phyloP scores from a whole-genome alignment of 371 early-diverging fungal species.

The Umbelopsis sp. region DNA sequence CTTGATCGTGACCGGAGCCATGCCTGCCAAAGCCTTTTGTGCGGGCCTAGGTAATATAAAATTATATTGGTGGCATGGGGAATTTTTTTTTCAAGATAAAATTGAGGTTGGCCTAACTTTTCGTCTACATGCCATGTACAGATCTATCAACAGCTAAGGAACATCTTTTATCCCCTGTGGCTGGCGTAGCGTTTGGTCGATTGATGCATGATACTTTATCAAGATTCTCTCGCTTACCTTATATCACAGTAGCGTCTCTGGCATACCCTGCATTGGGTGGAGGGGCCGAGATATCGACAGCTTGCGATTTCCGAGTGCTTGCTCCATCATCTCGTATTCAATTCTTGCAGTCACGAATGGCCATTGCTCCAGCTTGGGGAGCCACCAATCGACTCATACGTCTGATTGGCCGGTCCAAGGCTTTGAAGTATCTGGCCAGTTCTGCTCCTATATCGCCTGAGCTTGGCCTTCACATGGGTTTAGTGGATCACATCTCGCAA shows the following conservation, averaged over 20 bases:
- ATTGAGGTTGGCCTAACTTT: no score
- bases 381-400: constrained; percentile 58
- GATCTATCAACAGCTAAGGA: constrained; percentile 59
- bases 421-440: constrained; percentile 53
- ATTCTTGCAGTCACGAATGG: constrained; percentile 72
- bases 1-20: constrained; percentile 58
- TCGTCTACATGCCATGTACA: constrained; percentile 12
- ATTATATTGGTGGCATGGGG: no score
- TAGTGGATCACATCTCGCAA: constrained; percentile 41
- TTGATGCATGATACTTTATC: constrained; percentile 67
- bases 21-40: constrained; percentile 57
- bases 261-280: constrained; percentile 74
- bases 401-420: constrained; percentile 56
- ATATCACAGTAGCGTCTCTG: constrained; percentile 66
- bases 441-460: constrained; percentile 43
- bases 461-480: constrained; percentile 38
- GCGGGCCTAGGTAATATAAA: constrained; percentile 61
- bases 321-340: constrained; percentile 41
- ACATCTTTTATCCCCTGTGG: constrained; percentile 45
- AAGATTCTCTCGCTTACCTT: constrained; percentile 58
- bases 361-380: constrained; percentile 68
- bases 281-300: constrained; percentile 72
- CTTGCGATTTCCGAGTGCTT: constrained; percentile 68
- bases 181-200: constrained; percentile 51
- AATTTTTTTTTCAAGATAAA: no score